Evolutionary conservation across 1,284 basidiomycete species (phyloP).

Genomic region (Meira miltonrushii): DNA sequence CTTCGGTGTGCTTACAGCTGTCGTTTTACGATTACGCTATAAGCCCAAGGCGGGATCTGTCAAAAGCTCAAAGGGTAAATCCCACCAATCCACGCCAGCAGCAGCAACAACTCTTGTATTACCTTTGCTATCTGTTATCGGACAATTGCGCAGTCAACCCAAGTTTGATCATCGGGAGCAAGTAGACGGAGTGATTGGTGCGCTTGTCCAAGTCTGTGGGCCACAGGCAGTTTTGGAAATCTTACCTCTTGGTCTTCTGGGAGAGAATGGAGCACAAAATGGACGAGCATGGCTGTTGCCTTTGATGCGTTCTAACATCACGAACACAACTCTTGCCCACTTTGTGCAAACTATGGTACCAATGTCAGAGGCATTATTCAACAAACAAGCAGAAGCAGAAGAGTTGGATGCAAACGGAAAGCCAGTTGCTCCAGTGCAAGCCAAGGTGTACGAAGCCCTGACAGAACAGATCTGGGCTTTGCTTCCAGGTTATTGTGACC

Average conservation of each 20-base stretch:
- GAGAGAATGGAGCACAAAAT: conserved; percentile 55
- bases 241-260: conserved; percentile 73
- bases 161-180: conserved; percentile 85
- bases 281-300: conserved; percentile 86
- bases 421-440: conserved; percentile 60
- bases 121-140: conserved; percentile 69
- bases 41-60: conserved; percentile 55
- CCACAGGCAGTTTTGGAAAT: conserved; percentile 70
- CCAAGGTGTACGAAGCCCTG: conserved; percentile 88
- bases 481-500: conserved; percentile 64
- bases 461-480: conserved; percentile 84
- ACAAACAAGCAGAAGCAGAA: conserved; percentile 60
- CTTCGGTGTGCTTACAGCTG: conserved; percentile 37
- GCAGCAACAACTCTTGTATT: conserved; percentile 67
- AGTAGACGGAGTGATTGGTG: conserved; percentile 73
- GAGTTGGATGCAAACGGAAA: conserved; percentile 67
- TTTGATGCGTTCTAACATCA: conserved; percentile 68
- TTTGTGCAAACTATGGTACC: conserved; percentile 89
- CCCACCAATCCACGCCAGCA: conserved; percentile 9
- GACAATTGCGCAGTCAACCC: conserved; percentile 69
- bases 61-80: conserved; percentile 6
- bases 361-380: conserved; percentile 86
- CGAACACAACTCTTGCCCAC: conserved; percentile 77
- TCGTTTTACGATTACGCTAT: conserved; percentile 40
- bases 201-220: conserved; percentile 79